Conservation (phyloP, 1,284 basidiomycete species). For the Xanthoconium separans region DNA sequence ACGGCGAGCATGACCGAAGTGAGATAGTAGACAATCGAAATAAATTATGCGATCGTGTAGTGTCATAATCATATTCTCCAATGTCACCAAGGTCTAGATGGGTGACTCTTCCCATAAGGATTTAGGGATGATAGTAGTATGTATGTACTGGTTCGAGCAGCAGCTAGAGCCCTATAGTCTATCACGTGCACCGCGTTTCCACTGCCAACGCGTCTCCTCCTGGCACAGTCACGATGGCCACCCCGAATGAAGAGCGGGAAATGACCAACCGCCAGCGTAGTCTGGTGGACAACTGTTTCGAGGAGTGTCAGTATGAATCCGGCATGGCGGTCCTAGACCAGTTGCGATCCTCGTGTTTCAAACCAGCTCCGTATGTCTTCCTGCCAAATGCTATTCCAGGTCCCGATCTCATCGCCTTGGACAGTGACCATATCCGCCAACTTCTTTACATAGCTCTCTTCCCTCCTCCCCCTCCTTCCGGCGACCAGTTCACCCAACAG, state of each 20-base stretch:
- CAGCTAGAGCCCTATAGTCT: neutral
- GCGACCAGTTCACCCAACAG: slow-evolving; percentile 34
- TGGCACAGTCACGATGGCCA: slow-evolving; percentile 11
- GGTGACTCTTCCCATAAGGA: too few relatives aligned
- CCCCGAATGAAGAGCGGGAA: slow-evolving; percentile 40
- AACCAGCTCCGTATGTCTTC: slow-evolving; percentile 51
- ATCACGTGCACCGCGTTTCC: slow-evolving; percentile 27
- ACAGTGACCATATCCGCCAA: slow-evolving; percentile 59
- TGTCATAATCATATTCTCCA: too few relatives aligned
- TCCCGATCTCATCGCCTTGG: slow-evolving; percentile 11
- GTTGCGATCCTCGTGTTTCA: slow-evolving; percentile 52
- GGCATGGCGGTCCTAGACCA: slow-evolving; percentile 61
- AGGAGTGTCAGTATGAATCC: slow-evolving; percentile 69
- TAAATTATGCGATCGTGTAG: neutral
- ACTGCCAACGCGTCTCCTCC: slow-evolving; percentile 13
- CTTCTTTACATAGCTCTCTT: slow-evolving; percentile 67
- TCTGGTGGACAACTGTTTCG: slow-evolving; percentile 66
- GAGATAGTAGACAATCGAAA: neutral
- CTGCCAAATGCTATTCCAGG: slow-evolving; percentile 6
- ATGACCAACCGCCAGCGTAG: slow-evolving; percentile 55
- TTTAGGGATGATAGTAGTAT: too few relatives aligned
- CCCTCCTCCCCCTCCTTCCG: slow-evolving; percentile 40
- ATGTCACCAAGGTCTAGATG: too few relatives aligned
- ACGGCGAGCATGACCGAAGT: slow-evolving; percentile 6
- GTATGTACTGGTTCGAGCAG: neutral